Evolutionary conservation across 495 filamentous ascomycete genomes (phyloP).

Genomic region (Penicillium cataractarum): DNA sequence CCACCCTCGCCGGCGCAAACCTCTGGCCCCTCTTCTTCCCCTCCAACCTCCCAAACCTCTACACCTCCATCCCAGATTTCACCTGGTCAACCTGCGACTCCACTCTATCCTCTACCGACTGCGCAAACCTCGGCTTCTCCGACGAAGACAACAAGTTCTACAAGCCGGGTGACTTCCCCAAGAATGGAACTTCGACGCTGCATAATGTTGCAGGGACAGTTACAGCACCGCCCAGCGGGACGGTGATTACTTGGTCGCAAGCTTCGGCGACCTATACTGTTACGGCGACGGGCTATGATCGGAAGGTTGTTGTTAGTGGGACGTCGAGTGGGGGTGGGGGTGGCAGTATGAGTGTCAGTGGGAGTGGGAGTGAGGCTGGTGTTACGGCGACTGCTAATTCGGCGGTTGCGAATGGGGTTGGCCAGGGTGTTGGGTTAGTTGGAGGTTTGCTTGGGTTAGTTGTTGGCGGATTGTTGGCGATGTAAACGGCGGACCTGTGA

Average conservation of each 20-base stretch:
- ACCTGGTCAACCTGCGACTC: conserved; percentile 31
- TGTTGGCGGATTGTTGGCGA: not conserved
- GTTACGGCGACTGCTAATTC: conserved; percentile 22
- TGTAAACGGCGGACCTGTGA: too few species aligned
- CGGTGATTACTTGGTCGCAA: conserved; percentile 34
- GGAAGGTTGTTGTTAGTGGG: conserved; percentile 27
- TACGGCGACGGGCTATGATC: conserved; percentile 30
- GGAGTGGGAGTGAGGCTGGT: conserved; percentile 18
- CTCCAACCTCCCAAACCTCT: conserved; percentile 25
- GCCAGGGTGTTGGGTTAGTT: conserved; percentile 12
- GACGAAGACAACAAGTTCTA: conserved; percentile 31
- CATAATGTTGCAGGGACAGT: conserved; percentile 29
- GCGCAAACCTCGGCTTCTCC: conserved; percentile 25
- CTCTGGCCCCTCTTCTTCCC: conserved; percentile 35
- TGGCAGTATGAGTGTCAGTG: conserved; percentile 19
- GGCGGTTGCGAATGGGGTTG: conserved; percentile 7
- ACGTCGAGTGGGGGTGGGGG: conserved; percentile 22
- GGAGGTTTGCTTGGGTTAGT: conserved; percentile 8
- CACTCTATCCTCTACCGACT: conserved; percentile 12
- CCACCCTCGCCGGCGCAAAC: conserved; percentile 32
- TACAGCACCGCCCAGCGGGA: conserved; percentile 28
- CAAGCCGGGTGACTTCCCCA: conserved; percentile 26
- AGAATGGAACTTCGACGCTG: conserved; percentile 28
- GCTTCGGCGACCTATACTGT: conserved; percentile 29
- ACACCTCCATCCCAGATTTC: conserved; percentile 30